Conservation (phyloP, 2,329 filamentous ascomycete species). For the Pyrenophora graminea region DNA sequence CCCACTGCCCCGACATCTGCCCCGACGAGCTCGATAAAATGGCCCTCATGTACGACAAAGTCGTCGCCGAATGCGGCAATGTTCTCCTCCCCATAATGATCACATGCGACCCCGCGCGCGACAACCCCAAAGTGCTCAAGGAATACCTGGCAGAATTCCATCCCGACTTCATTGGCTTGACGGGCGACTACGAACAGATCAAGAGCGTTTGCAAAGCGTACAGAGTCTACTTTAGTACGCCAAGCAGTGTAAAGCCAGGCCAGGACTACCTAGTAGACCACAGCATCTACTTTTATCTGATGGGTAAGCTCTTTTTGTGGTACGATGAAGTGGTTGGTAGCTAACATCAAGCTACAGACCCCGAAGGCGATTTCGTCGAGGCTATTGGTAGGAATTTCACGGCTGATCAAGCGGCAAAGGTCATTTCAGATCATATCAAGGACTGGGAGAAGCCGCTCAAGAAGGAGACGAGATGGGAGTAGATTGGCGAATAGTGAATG, state of each 20-base stretch:
- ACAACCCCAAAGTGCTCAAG: conserved; percentile 82
- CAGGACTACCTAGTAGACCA: conserved; percentile 98
- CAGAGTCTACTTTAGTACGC: conserved; percentile 95
- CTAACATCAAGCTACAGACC: conserved; percentile 63
- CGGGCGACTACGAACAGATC: conserved; percentile 90
- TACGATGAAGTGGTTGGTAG: neutral
- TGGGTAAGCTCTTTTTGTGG: conserved; percentile 62
- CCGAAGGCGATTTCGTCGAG: conserved; percentile 97
- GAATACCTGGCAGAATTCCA: conserved; percentile 92
- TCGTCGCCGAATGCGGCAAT: conserved; percentile 54
- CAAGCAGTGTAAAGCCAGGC: conserved; percentile 81
- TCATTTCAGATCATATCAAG: conserved; percentile 85
- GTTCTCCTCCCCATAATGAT: conserved; percentile 82
- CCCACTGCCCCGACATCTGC: conserved; percentile 97
- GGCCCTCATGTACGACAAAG: conserved; percentile 86
- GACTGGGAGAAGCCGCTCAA: conserved; percentile 69
- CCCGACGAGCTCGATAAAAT: conserved; percentile 99
- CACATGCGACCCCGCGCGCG: conserved; percentile 90
- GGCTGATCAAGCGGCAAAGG: conserved; percentile 78
- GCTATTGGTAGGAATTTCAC: conserved; percentile 94
- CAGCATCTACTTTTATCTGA: conserved; percentile 99
- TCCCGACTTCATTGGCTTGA: conserved; percentile 80
- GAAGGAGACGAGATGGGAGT: conserved; percentile 44
- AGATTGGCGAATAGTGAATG: neutral
- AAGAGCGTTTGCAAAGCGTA: conserved; percentile 95